phyloP scores from a whole-genome alignment of 176 grass and related monocot genomes.

The Chloris gayana region DNA sequence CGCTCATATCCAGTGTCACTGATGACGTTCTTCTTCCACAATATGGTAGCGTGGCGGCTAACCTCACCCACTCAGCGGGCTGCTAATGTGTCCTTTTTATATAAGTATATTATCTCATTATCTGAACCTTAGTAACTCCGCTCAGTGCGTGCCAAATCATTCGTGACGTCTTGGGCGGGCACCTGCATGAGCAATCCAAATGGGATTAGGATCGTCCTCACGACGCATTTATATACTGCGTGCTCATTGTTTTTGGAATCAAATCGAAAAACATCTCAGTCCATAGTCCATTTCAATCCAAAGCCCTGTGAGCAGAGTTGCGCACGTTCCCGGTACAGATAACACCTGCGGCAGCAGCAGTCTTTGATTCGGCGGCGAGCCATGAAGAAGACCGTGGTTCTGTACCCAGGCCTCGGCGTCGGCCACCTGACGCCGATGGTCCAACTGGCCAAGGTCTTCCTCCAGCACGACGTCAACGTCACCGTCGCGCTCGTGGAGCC shows the following conservation, averaged over 20 bases:
- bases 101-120: neutral
- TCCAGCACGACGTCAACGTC: slow-evolving; percentile 43
- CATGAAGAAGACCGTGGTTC: slow-evolving; percentile 48
- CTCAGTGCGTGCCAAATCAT: too few relatives aligned
- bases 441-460: slow-evolving; percentile 59
- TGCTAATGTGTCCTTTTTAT: neutral
- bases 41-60: neutral
- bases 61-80: neutral
- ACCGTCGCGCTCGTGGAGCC: slow-evolving; percentile 45
- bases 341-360: neutral
- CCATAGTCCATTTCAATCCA: neutral
- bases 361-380: neutral
- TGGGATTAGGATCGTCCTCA: neutral
- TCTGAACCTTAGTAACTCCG: neutral
- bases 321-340: neutral
- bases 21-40: slow-evolving; percentile 3
- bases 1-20: neutral
- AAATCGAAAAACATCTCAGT: neutral
- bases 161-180: neutral
- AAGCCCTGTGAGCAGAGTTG: neutral
- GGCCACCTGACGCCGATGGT: slow-evolving; percentile 62
- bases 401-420: slow-evolving; percentile 50
- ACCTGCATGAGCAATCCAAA: neutral
- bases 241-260: neutral
- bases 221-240: neutral